Conservation (phyloP, 495 filamentous ascomycete species). For the Pseudevernia furfuracea region DNA sequence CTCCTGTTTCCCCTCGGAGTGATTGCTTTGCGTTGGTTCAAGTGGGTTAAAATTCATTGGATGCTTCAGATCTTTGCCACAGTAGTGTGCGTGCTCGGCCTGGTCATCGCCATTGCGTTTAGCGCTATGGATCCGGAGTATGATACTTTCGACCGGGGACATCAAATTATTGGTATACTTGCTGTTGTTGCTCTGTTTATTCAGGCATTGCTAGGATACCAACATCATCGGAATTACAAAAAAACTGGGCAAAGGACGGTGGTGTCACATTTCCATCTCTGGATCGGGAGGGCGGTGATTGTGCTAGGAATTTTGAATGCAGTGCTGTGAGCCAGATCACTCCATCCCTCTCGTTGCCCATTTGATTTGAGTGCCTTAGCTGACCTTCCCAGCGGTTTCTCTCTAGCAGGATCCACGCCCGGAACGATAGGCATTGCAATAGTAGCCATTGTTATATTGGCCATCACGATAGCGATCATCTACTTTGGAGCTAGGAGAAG, state of each 20-base stretch:
- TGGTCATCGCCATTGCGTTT: not conserved
- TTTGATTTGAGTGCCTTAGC: not conserved
- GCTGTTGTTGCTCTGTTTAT: not conserved
- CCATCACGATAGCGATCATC: not conserved
- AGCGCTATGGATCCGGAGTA: slow-evolving; percentile 11
- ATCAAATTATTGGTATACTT: slow-evolving; percentile 12
- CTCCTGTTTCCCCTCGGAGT: slow-evolving; percentile 15
- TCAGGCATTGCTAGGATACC: not conserved
- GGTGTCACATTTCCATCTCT: slow-evolving; percentile 1
- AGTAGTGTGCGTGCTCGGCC: not conserved
- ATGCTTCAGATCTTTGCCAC: slow-evolving; percentile 7
- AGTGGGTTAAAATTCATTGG: slow-evolving; percentile 6
- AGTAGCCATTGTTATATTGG: not conserved
- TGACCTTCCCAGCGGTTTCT: not conserved
- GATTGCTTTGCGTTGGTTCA: slow-evolving; percentile 8
- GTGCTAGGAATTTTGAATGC: slow-evolving; percentile 11
- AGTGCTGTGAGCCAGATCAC: slow-evolving; percentile 11
- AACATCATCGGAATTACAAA: slow-evolving; percentile 8
- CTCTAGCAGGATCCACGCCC: slow-evolving; percentile 5
- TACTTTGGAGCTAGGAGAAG: slow-evolving; percentile 4
- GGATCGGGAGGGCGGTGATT: slow-evolving; percentile 3
- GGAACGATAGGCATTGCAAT: slow-evolving; percentile 7
- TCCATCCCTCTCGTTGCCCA: not conserved
- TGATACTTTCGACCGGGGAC: not conserved
- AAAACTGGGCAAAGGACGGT: slow-evolving; percentile 1